These are phyloP conservation scores for Botrytis medusae DNA, from an alignment of 2,329 filamentous ascomycete species.

Conservation along the genomic window DNA sequence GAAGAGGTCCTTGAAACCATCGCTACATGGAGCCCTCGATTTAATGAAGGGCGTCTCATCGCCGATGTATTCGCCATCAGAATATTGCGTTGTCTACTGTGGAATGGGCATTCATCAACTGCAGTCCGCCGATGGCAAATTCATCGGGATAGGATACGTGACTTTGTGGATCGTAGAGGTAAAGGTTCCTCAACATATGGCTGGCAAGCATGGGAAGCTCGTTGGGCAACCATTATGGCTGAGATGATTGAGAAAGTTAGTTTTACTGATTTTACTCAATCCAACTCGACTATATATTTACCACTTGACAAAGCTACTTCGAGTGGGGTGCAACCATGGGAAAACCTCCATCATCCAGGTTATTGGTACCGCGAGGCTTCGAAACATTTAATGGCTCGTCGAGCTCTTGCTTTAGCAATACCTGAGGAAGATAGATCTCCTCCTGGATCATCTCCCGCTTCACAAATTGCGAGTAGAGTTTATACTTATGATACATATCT, in stretches of 20 bases:
- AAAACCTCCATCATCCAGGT: conserved; percentile 63
- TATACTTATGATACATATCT: conserved; percentile 66
- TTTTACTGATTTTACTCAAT: conserved; percentile 51
- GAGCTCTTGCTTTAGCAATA: conserved; percentile 55
- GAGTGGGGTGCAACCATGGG: conserved; percentile 60
- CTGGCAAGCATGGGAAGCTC: conserved; percentile 90
- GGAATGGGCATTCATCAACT: conserved; percentile 73
- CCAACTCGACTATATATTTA: conserved; percentile 50
- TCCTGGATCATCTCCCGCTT: conserved; percentile 50
- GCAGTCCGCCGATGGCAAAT: conserved; percentile 78
- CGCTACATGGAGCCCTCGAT: conserved; percentile 84
- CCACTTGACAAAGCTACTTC: conserved; percentile 57
- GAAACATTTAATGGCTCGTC: conserved; percentile 54
- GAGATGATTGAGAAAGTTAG: conserved; percentile 56
- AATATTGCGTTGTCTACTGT: conserved; percentile 77
- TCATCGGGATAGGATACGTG: conserved; percentile 71
- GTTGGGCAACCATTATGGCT: conserved; percentile 65
- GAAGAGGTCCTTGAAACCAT: conserved; percentile 85
- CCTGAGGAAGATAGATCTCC: conserved; percentile 58
- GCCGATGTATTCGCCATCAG: conserved; percentile 81
- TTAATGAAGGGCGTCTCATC: conserved; percentile 88
- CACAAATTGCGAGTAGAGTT: conserved; percentile 49
- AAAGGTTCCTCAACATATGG: conserved; percentile 87
- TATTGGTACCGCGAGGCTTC: conserved; percentile 66
- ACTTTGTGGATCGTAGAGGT: conserved; percentile 78